Conservation (phyloP, 2,329 filamentous ascomycete genomes). For the Penicillium palitans region DNA sequence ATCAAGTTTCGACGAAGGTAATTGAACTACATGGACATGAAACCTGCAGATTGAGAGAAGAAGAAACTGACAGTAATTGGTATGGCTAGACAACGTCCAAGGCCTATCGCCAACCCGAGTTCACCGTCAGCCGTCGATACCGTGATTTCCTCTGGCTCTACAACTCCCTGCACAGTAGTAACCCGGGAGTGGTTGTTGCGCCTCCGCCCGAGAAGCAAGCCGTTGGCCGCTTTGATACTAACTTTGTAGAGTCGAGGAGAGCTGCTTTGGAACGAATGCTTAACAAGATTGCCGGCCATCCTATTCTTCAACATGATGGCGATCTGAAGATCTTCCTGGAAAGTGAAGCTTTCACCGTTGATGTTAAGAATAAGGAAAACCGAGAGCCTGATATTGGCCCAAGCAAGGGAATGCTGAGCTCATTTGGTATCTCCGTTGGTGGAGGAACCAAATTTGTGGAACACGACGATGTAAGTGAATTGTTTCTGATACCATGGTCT, state of each 20-base stretch:
- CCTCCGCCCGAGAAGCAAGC: slow-evolving; percentile 98
- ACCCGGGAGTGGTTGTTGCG: slow-evolving; percentile 90
- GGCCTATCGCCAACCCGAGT: slow-evolving; percentile 88
- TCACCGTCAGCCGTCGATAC: slow-evolving; percentile 90
- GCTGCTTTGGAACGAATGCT: slow-evolving; percentile 95
- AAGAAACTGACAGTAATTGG: background rate
- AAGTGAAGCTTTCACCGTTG: slow-evolving; percentile 91
- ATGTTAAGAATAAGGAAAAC: slow-evolving; percentile 96
- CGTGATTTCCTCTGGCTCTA: slow-evolving; percentile 98
- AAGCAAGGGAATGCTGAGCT: slow-evolving; percentile 90
- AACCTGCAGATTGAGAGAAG: background rate
- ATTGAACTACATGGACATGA: slow-evolving; percentile 15
- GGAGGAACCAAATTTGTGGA: slow-evolving; percentile 86
- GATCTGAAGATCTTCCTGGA: slow-evolving; percentile 97
- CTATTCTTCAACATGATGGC: slow-evolving; percentile 85
- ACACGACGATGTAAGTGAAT: slow-evolving; percentile 78
- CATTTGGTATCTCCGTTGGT: slow-evolving; percentile 75
- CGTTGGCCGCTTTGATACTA: slow-evolving; percentile 90
- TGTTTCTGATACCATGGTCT: background rate
- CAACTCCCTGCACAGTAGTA: slow-evolving; percentile 88
- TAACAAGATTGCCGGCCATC: slow-evolving; percentile 89
- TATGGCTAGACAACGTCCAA: slow-evolving; percentile 79
- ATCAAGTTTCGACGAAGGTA: slow-evolving; percentile 91
- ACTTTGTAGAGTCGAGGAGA: slow-evolving; percentile 91
- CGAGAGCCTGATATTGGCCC: slow-evolving; percentile 82